Conservation (phyloP, 2,329 filamentous ascomycete species). For the Blastomyces gilchristii region DNA sequence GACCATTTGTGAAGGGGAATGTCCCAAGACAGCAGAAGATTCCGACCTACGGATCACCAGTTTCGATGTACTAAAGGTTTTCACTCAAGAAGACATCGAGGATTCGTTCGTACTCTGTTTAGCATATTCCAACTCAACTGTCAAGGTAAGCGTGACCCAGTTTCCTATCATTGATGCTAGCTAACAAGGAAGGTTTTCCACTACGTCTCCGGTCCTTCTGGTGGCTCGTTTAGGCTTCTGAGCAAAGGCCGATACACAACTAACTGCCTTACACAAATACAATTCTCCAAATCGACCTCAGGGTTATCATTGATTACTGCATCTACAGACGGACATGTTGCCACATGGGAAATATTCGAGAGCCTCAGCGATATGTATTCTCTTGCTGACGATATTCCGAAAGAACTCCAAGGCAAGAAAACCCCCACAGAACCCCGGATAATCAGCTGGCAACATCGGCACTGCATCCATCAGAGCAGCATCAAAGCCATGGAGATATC, state of each 20-base stretch:
- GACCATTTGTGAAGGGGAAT: conserved; percentile 42
- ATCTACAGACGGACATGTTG: conserved; percentile 71
- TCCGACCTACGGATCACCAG: conserved; percentile 70
- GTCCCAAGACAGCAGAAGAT: conserved; percentile 39
- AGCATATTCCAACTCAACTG: conserved; percentile 71
- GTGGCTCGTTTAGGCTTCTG: conserved; percentile 33
- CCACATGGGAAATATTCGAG: conserved; percentile 45
- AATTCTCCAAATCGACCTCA: conserved; percentile 31
- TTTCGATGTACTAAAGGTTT: conserved; percentile 51
- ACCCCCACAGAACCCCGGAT: conserved; percentile 4
- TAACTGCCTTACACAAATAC: conserved; percentile 62
- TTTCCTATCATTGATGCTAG: neutral
- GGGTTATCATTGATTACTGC: conserved; percentile 48
- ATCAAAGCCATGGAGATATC: conserved; percentile 50
- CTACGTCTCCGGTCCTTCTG: conserved; percentile 22
- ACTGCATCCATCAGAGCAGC: conserved; percentile 64
- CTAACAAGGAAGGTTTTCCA: conserved; percentile 35
- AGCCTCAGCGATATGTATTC: conserved; percentile 24
- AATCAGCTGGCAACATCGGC: conserved; percentile 28
- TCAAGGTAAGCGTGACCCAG: conserved; percentile 43
- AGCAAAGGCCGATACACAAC: conserved; percentile 54
- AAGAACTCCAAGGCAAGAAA: neutral
- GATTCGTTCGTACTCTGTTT: conserved; percentile 53
- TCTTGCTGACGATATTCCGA: conserved; percentile 13
- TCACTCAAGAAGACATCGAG: conserved; percentile 18